phyloP scores from a whole-genome alignment of 176 grass and related monocot genomes.

The Oryza punctata region DNA sequence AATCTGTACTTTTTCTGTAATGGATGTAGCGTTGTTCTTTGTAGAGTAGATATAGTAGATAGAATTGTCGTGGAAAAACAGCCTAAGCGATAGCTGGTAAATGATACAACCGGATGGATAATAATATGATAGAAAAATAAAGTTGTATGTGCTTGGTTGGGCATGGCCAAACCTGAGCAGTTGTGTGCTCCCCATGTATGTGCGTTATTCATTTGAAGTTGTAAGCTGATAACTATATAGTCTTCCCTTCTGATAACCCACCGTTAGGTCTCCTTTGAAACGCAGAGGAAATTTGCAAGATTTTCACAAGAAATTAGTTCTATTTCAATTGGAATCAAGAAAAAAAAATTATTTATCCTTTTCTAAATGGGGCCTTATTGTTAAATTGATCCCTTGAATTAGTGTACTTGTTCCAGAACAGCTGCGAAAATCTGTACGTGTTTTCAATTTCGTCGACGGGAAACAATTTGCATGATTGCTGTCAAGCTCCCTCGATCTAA shows the following conservation, averaged over 20 bases:
- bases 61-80: neutral
- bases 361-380: too few relatives aligned
- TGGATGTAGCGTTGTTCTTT: neutral
- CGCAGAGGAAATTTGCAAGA: neutral
- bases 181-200: neutral
- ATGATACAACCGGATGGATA: neutral
- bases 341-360: neutral
- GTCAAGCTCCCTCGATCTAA: too few relatives aligned
- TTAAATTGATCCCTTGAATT: too few relatives aligned
- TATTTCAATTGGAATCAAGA: neutral
- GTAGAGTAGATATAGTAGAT: constrained; percentile 9
- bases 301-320: neutral
- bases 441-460: too few relatives aligned
- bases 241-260: neutral
- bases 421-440: too few relatives aligned
- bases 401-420: too few relatives aligned
- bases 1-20: neutral
- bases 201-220: neutral
- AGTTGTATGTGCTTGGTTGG: neutral
- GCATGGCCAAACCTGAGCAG: neutral
- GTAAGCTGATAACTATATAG: neutral
- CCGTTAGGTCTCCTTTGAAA: neutral
- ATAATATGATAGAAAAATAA: neutral
- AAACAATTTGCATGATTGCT: too few relatives aligned
- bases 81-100: neutral